Base-by-base conservation (phyloP, 371 early-diverging fungal species). In the Saksenaea vasiformis region DNA sequence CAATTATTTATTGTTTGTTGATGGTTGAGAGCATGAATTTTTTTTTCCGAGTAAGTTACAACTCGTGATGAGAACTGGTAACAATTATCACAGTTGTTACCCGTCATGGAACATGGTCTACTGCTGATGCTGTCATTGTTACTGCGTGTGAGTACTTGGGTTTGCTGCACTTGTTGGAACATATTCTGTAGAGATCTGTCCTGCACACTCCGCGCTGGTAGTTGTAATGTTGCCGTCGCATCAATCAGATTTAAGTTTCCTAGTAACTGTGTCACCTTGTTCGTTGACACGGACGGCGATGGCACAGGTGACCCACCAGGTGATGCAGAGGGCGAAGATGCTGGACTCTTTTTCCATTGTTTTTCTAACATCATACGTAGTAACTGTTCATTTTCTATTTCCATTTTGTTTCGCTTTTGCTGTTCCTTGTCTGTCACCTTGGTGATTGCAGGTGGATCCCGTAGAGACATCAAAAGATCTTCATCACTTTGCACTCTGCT, bases 341-440 rank as follows among this genome's bases (percentile, higher is more conserved):
- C 62, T 14, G 60, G 43, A 17, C 65, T 70, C 19, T 54, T 38
- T 34, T 53, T 39, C 27, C 57, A 53, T 34, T 61, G 60, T 13
- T 71, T 71, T 34, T 79, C 77, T 1, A 79, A 36, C 76, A 74
- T 73, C 4, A 54, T 41, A 28, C 74, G 70, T 9, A 79, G 41
- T 28, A 70, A 65, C 36, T 70, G 76, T 7, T 79, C 79, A 61
- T 72, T 76, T 10, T 64, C 56, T 1, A 65, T 62, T 47, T 72
- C 78, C 1, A 54, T 34, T 34, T 69, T 69, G 31, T 69, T 24
- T 22, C 66, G 65, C 22, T 64, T 68, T 56, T 71, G 71, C 43
- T 65, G 62, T 36, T 68, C 59, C 37, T 74, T 77, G 38, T 68
- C 64, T 58, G 35, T 63, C 41, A 24, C 65, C 56, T 19, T 61